Evolutionary conservation across 2,329 filamentous ascomycete species (phyloP), one percentile per base, ranked within the genome.

Genomic region (Colletotrichum scovillei): DNA sequence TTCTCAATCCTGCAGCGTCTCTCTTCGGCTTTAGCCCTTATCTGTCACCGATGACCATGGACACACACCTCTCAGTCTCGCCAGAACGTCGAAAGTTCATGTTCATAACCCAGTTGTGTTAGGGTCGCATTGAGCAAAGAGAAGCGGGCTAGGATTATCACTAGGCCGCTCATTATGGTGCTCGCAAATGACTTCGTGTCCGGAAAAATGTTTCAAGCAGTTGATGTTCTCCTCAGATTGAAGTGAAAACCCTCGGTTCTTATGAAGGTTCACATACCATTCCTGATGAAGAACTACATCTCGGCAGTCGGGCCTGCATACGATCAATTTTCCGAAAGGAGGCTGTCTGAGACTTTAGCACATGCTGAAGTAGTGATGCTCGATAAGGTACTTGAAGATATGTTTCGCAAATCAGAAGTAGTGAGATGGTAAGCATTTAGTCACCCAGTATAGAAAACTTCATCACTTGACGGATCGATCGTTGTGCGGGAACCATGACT

Each of bases 181-280:
- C 38, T 42, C 38, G 6, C 38, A 7, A 42, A 42, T 56, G 42
- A 49, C 8, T 49, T 4, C 19, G 16, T 19, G 16, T 19, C 16
- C 38, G 16, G 38, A 12, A 19, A 42, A 19, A 42, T 19, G 38
- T 24, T 53, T 12, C 52, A 24, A 14, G 35, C 16, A 14, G 63
- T 35, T 14, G 68, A 70, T 70, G 55, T 35, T 66, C 22, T 67
- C 63, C 55, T 28, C 14, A 66, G 32, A 14, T 9, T 19, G 55
- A 5, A 59, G 11, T 30, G 24, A n/a, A 19, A 35, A 5, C 4
- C 32, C 9, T 35, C 32, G 32, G 1, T n/a, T n/a, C 59, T 69
- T 19, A 7, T 14, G 30, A 46, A 26, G 14, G 5, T 24, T 28
- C 22, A 35, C 14, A 30, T 5, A 56, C 12, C 32, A 62, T 11